These are phyloP conservation scores for Schrenkiella parvula DNA, from an alignment of 345 rosid species.

Conservation along the genomic window DNA sequence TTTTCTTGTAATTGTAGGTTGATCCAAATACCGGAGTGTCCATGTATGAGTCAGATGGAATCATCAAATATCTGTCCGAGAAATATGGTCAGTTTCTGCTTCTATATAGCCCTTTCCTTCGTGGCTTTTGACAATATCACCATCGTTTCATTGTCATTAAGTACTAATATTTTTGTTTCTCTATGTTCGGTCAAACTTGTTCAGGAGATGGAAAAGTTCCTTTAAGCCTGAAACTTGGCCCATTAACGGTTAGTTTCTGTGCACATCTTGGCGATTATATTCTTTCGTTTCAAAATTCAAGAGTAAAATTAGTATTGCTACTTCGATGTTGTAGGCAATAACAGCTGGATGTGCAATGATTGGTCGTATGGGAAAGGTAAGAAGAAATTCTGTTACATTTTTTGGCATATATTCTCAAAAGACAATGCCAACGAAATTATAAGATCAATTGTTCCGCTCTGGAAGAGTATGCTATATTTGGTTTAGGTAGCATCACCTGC, in stretches of 20 bases:
- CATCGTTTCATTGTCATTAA: neutral
- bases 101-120: neutral
- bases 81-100: constrained; percentile 64
- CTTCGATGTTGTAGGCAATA: constrained; percentile 56
- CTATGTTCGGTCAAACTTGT: constrained; percentile 27
- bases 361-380: constrained; percentile 86
- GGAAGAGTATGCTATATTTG: constrained; percentile 2
- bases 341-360: constrained; percentile 83
- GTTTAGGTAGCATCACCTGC: neutral
- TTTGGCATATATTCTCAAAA: neutral
- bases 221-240: constrained; percentile 68
- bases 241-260: constrained; percentile 57
- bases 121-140: neutral
- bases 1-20: constrained; percentile 44
- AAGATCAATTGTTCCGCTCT: neutral
- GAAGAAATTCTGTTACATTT: neutral
- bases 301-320: neutral
- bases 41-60: constrained; percentile 92
- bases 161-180: neutral
- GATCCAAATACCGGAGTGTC: constrained; percentile 91
- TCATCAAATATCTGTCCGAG: constrained; percentile 70
- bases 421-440: neutral
- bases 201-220: constrained; percentile 91
- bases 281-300: neutral
- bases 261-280: neutral